Evolutionary conservation across 2,329 filamentous ascomycete species (phyloP), one percentile per base, ranked within the genome.

Genomic region (Bipolaris gigantea): DNA sequence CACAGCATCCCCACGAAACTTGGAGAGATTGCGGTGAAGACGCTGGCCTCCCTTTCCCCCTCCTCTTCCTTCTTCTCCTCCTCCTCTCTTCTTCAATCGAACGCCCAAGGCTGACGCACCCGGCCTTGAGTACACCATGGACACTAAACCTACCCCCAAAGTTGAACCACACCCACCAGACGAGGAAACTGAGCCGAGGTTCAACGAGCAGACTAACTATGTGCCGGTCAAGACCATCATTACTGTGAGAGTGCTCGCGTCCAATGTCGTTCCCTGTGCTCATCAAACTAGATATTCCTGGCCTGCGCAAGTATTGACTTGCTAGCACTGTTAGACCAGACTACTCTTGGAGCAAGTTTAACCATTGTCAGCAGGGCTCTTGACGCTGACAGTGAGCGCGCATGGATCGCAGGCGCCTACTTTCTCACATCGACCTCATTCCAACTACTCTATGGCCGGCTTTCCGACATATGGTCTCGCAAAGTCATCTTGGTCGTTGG

Each of bases 351-450:
- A 41, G 61, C 62, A 19, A 61, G 61, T 45, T 40, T 65, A 27
- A 62, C 61, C 7, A 65, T 61, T 23, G 44, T 65, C 19, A 58
- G 53, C 25, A 59, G 51, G n/a, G 73, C 75, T 23, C 57, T 77
- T 0, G 59, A 73, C 66, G 69, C 75, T 62, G 49, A 67, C 50
- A 75, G 74, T 13, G 80, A 81, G 5, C 85, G 85, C 48, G 76
- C 80, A 0, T 84, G 82, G 82, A 79, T 80, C 4, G 81, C 80
- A 5, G 82, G 80, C 1, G 79, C 81, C 2, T 79, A 79, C 10
- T 73, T 85, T 38, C 78, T 85, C 33, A 82, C 82, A 25, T 83
- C 82, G 53, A 87, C 85, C 0, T 81, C 83, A 30, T 88, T 87
- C 57, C 85, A 86, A 59, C 82, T 87, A 53, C 77, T 88, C 0